A percentile compares a stretch with the other conserved stretches of the same genome.
Evolutionary conservation across 495 filamentous ascomycete genomes (phyloP).

Genomic region (Astrocystis sublimbata): DNA sequence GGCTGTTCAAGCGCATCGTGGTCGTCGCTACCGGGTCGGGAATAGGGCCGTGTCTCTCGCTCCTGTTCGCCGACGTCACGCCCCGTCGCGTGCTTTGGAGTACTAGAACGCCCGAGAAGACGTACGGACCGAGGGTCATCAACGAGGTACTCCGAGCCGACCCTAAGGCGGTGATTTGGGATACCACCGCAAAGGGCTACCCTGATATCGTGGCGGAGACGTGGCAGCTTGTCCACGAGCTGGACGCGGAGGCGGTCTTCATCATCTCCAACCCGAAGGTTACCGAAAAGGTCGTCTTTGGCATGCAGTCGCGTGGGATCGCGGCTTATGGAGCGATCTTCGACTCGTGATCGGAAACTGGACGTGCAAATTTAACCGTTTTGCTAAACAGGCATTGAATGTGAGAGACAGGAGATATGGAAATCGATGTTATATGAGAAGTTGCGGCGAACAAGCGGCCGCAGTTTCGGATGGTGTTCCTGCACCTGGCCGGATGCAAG

Average conservation of each 20-base stretch:
- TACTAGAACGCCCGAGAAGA: slow-evolving; percentile 42
- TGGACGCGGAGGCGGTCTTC: slow-evolving; percentile 63
- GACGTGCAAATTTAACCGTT: not conserved
- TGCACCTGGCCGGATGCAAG: too few relatives aligned
- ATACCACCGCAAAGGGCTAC: slow-evolving; percentile 46
- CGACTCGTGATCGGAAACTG: slow-evolving; percentile 58
- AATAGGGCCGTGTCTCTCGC: slow-evolving; percentile 67
- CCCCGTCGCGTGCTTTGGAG: slow-evolving; percentile 54
- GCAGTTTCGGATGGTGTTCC: too few relatives aligned
- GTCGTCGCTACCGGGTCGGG: slow-evolving; percentile 83
- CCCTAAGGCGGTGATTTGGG: slow-evolving; percentile 51
- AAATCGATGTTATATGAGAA: too few relatives aligned
- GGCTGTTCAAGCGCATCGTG: slow-evolving; percentile 66
- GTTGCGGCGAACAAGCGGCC: too few relatives aligned
- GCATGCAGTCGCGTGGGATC: slow-evolving; percentile 66
- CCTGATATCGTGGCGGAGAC: slow-evolving; percentile 59
- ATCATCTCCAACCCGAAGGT: slow-evolving; percentile 74
- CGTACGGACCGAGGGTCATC: slow-evolving; percentile 48
- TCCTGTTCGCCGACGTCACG: slow-evolving; percentile 45
- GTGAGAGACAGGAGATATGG: too few relatives aligned
- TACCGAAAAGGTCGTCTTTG: slow-evolving; percentile 72
- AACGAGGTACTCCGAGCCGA: slow-evolving; percentile 46
- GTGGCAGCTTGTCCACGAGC: slow-evolving; percentile 43
- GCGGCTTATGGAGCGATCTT: slow-evolving; percentile 80
- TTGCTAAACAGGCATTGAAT: too few relatives aligned